Percentiles rank a stretch among this genome's conserved stretches.
Conservation (phyloP, 139 green algal species). For the Chlamydomonas asymmetrica region DNA sequence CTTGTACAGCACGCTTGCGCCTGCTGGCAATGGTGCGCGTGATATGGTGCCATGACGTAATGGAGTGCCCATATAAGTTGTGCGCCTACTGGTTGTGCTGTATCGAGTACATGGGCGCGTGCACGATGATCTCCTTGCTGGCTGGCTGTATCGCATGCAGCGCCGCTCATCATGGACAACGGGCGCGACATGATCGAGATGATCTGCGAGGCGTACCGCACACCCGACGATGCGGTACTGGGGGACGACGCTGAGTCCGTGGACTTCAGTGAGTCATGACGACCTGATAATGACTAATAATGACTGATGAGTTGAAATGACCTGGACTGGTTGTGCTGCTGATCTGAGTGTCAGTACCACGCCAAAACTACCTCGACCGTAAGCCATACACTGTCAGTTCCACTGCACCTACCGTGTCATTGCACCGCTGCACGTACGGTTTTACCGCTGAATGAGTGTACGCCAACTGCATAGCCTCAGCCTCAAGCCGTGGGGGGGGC, state of each 20-base stretch:
- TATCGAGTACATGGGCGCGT: background rate
- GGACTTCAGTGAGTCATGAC: conserved; percentile 60
- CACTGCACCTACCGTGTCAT: too few species aligned
- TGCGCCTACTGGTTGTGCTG: background rate
- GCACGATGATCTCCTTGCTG: background rate
- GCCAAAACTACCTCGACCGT: too few species aligned
- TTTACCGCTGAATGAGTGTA: too few species aligned
- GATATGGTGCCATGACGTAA: background rate
- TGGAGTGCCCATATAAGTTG: background rate
- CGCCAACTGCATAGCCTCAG: too few species aligned
- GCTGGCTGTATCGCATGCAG: conserved; percentile 27
- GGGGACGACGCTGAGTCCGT: conserved; percentile 25
- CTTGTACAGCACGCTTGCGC: background rate
- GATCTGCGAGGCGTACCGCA: conserved; percentile 63
- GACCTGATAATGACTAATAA: conserved; percentile 4
- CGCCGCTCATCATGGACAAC: conserved; percentile 60
- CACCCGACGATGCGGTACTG: conserved; percentile 22
- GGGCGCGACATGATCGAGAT: conserved; percentile 70
- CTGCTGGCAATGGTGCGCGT: background rate
- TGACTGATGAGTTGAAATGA: too few species aligned
- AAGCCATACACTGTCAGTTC: too few species aligned
- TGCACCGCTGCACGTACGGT: too few species aligned
- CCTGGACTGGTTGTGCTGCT: too few species aligned
- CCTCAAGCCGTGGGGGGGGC: too few species aligned
- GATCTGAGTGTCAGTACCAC: too few species aligned